phyloP scores from a whole-genome alignment of 331 rosid species.

The Dryas integrifolia region DNA sequence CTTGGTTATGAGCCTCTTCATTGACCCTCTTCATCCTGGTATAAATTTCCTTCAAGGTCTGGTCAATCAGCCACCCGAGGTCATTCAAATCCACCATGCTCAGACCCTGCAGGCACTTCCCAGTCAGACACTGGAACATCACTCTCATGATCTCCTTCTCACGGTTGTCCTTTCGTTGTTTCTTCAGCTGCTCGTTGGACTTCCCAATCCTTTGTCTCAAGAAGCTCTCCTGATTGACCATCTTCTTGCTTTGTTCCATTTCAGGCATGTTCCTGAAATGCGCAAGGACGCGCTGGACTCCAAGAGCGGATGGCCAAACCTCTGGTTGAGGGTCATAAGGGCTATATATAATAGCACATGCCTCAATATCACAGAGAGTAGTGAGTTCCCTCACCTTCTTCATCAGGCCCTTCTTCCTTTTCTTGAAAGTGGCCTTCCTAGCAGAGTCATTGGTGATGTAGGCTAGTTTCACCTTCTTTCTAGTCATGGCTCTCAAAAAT shows the following conservation, averaged over 20 bases:
- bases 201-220: constrained; percentile 46
- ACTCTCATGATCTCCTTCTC: constrained; percentile 39
- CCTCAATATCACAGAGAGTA: constrained; percentile 53
- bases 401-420: constrained; percentile 52
- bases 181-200: constrained; percentile 40
- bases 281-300: constrained; percentile 27
- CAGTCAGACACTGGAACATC: constrained; percentile 33
- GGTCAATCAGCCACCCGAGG: constrained; percentile 28
- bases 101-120: constrained; percentile 24
- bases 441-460: constrained; percentile 41
- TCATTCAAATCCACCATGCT: constrained; percentile 31
- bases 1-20: neutral
- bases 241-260: constrained; percentile 44
- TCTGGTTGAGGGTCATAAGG: constrained; percentile 42
- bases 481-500: constrained; percentile 38
- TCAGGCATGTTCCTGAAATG: constrained; percentile 34
- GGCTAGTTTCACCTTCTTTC: constrained; percentile 53
- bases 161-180: constrained; percentile 30
- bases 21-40: constrained; percentile 11
- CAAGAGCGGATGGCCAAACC: constrained; percentile 38
- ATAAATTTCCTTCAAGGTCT: constrained; percentile 26
- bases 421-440: constrained; percentile 56
- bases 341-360: constrained; percentile 51
- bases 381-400: constrained; percentile 61
- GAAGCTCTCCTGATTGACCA: constrained; percentile 54